Evolutionary conservation across 2,329 filamentous ascomycete species (phyloP).

Genomic region (Apiospora sp.): DNA sequence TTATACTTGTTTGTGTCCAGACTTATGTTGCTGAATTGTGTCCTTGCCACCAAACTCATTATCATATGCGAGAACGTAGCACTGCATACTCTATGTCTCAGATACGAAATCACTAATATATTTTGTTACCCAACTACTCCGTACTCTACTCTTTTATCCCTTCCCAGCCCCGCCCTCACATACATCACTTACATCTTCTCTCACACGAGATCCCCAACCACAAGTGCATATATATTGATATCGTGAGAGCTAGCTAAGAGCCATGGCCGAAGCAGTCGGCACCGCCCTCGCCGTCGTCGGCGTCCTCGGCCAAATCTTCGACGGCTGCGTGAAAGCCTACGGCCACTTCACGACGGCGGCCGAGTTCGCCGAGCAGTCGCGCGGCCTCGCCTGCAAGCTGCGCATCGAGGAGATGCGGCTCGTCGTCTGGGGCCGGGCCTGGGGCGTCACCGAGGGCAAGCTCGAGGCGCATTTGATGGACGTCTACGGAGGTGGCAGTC

Average conservation of each 20-base stretch:
- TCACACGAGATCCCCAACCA: not conserved
- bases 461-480: conserved; percentile 52
- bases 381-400: conserved; percentile 55
- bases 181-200: not conserved
- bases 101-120: not conserved
- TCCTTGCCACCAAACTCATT: not conserved
- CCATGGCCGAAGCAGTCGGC: conserved; percentile 51
- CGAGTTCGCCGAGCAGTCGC: conserved; percentile 52
- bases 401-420: conserved; percentile 59
- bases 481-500: conserved; percentile 33
- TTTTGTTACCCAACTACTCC: not conserved
- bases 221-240: too few relatives aligned
- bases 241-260: not conserved
- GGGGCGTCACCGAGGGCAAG: conserved; percentile 55
- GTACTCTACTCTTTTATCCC: not conserved
- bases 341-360: conserved; percentile 52
- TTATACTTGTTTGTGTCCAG: not conserved
- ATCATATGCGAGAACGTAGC: not conserved
- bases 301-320: conserved; percentile 55
- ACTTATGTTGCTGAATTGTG: not conserved
- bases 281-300: conserved; percentile 54
- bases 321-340: conserved; percentile 56
- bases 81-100: not conserved
- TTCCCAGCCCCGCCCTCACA: not conserved
- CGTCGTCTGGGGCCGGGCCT: conserved; percentile 56